Percentiles rank a stretch among this genome's conserved stretches.
These are phyloP conservation scores for Flaveria trinervia DNA, from an alignment of 129 eudicot genomes.

Conservation along the genomic window DNA sequence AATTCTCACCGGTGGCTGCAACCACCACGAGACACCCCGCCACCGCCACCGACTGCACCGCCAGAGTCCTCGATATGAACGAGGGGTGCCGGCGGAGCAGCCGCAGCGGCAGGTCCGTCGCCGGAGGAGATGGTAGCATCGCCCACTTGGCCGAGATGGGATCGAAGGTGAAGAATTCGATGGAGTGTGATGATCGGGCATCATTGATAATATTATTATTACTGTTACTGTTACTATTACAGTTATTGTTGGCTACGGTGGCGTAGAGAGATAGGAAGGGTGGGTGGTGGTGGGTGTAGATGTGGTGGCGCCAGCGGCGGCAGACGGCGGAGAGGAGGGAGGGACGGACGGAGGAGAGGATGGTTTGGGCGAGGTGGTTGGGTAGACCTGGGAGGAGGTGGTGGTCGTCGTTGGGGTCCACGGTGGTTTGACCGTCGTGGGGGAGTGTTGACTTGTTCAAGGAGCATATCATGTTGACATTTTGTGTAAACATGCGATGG, in stretches of 20 bases:
- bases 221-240: background rate
- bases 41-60: constrained; percentile 50
- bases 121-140: constrained; percentile 42
- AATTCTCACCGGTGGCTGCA: constrained; percentile 50
- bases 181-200: background rate
- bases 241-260: constrained; percentile 7
- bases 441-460: constrained; percentile 21
- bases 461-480: constrained; percentile 29
- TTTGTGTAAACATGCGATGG: constrained; percentile 24
- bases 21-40: constrained; percentile 44
- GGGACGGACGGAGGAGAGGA: constrained; percentile 55
- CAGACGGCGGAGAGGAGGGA: constrained; percentile 58
- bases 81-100: constrained; percentile 62
- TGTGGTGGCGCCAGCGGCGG: constrained; percentile 64
- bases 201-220: background rate
- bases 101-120: constrained; percentile 40
- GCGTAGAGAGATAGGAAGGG: constrained; percentile 62
- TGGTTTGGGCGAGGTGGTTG: constrained; percentile 57
- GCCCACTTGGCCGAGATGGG: constrained; percentile 52
- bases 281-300: constrained; percentile 66
- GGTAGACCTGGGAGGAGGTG: constrained; percentile 66
- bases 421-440: constrained; percentile 34
- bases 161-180: constrained; percentile 43
- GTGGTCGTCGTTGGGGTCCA: constrained; percentile 26
- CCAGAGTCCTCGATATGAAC: constrained; percentile 53